phyloP scores from a whole-genome alignment of 2,329 filamentous ascomycete genomes.

The Hymenoscyphus fructigenus region DNA sequence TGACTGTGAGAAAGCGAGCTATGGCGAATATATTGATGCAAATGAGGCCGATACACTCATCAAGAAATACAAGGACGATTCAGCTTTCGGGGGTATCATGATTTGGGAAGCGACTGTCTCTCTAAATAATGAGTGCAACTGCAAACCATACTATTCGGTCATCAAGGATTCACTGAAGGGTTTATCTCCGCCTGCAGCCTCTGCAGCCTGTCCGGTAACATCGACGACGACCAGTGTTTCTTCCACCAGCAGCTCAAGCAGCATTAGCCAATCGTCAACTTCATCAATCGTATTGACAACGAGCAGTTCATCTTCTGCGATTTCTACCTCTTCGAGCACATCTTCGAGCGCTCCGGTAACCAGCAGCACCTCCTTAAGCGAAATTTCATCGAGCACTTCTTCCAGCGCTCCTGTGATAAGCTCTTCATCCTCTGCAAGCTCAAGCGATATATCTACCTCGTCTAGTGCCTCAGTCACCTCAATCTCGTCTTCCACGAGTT shows the following conservation, averaged over 20 bases:
- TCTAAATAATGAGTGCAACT: conserved; percentile 20
- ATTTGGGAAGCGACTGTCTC: conserved; percentile 35
- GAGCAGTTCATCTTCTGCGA: not conserved
- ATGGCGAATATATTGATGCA: conserved; percentile 27
- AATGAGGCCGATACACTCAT: conserved; percentile 30
- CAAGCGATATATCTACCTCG: not conserved
- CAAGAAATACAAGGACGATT: conserved; percentile 19
- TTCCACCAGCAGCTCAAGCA: not conserved
- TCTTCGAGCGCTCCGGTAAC: not conserved
- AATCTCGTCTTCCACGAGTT: not conserved
- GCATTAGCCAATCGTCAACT: not conserved
- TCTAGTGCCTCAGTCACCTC: not conserved
- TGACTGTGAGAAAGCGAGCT: conserved; percentile 8
- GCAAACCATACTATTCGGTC: conserved; percentile 17
- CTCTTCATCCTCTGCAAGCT: not conserved
- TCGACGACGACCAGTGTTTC: conserved; percentile 7
- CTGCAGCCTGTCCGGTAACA: conserved; percentile 3
- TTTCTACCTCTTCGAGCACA: not conserved
- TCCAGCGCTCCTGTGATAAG: not conserved
- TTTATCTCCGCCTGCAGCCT: conserved; percentile 7
- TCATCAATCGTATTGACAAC: not conserved
- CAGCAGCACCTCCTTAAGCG: not conserved
- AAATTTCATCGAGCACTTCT: not conserved
- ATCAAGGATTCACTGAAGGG: conserved; percentile 26
- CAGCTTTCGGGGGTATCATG: conserved; percentile 38